These are phyloP conservation scores for Durusdinium trenchii DNA, from an alignment of 73 alveolate genomes.

Conservation along the genomic window DNA sequence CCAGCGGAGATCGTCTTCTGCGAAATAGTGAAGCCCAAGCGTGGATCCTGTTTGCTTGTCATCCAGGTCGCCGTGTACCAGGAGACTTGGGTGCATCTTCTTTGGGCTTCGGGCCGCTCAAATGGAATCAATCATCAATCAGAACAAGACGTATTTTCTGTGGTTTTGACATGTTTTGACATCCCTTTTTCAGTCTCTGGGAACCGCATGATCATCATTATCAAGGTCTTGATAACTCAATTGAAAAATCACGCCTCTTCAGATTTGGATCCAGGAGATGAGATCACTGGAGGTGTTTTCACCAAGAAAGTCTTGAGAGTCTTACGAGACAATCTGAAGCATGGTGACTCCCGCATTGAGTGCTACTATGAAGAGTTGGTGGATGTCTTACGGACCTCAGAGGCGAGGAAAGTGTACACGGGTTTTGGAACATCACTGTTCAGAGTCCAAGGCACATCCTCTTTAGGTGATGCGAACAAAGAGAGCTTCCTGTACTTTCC, in stretches of 20 bases:
- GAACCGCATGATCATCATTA: too few species aligned
- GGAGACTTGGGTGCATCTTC: conserved; percentile 15
- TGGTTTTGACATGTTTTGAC: too few species aligned
- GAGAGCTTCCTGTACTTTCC: too few species aligned
- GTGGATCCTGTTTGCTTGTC: conserved; percentile 10
- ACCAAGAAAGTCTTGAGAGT: neutral
- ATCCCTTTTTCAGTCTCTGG: too few species aligned
- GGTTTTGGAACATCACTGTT: too few species aligned
- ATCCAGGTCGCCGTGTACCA: conserved; percentile 24
- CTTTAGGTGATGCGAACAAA: too few species aligned
- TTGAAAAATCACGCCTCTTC: too few species aligned
- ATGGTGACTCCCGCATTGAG: neutral
- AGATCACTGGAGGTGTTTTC: neutral
- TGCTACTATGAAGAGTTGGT: neutral
- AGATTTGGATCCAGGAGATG: neutral
- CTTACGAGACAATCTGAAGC: neutral
- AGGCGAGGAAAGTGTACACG: neutral
- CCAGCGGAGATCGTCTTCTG: neutral
- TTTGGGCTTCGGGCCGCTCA: too few species aligned
- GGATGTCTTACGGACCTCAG: neutral
- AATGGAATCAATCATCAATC: too few species aligned
- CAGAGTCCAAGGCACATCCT: too few species aligned
- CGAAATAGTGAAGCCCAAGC: neutral
- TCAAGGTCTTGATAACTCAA: too few species aligned
- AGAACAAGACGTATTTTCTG: too few species aligned